These are phyloP conservation scores for Rosa rugosa DNA, from an alignment of 306 rosid species.

Conservation along the genomic window DNA sequence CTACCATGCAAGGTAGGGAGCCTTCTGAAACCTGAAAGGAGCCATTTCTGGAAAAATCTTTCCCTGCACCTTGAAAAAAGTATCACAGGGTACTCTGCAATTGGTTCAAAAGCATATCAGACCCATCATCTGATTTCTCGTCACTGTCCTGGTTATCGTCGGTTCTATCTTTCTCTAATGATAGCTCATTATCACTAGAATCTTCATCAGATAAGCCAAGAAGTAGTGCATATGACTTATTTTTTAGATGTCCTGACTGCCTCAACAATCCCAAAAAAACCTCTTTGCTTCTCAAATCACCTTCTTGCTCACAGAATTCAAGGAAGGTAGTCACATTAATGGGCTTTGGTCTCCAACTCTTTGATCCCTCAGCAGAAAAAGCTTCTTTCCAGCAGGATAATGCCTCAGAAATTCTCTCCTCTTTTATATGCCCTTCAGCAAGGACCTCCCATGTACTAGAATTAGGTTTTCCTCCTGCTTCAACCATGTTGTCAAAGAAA, in stretches of 20 bases:
- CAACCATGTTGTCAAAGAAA: conserved; percentile 55
- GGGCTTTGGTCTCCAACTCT: conserved; percentile 76
- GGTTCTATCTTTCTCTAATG: conserved; percentile 23
- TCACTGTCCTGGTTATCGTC: conserved; percentile 26
- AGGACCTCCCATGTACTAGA: conserved; percentile 87
- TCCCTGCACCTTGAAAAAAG: not conserved
- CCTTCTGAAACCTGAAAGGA: conserved; percentile 13
- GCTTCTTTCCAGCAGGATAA: conserved; percentile 76
- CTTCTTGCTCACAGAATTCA: conserved; percentile 56
- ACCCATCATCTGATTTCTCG: conserved; percentile 40
- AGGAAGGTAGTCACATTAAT: conserved; percentile 47
- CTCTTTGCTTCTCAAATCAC: conserved; percentile 50
- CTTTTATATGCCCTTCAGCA: conserved; percentile 59
- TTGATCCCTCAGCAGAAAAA: conserved; percentile 50
- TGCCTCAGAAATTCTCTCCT: conserved; percentile 54
- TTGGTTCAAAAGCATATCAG: conserved; percentile 56
- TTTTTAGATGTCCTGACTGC: conserved; percentile 44
- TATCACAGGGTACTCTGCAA: conserved; percentile 43
- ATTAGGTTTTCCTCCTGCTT: conserved; percentile 72
- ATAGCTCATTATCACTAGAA: conserved; percentile 20
- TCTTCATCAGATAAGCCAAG: conserved; percentile 45
- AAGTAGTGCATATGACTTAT: conserved; percentile 51
- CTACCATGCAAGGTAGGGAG: conserved; percentile 3
- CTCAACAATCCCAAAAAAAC: conserved; percentile 51
- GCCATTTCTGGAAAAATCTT: conserved; percentile 6